Conservation (phyloP, 2,329 filamentous ascomycete species). For the Fusarium xylarioides region DNA sequence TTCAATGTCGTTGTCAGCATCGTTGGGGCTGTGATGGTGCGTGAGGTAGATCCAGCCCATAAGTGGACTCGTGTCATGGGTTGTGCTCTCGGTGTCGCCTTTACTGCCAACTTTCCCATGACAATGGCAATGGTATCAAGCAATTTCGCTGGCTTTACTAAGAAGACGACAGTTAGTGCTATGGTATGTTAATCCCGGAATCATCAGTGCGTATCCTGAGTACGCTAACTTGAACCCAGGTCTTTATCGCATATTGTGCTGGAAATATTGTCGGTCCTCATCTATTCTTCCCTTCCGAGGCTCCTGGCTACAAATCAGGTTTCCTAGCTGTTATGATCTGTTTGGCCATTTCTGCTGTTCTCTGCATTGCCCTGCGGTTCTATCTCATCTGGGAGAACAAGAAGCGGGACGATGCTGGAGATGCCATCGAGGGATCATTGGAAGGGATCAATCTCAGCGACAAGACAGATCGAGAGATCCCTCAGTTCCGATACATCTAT, state of each 20-base stretch:
- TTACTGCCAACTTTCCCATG: not conserved
- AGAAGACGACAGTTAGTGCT: not conserved
- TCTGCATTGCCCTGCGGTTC: not conserved
- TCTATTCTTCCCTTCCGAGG: not conserved
- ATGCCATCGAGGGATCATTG: not conserved
- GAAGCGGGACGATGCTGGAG: not conserved
- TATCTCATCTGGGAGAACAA: not conserved
- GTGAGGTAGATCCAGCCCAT: not conserved
- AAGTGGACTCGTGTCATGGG: not conserved
- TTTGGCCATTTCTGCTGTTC: not conserved
- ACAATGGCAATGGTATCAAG: not conserved
- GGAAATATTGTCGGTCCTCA: not conserved
- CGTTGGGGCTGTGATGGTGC: not conserved
- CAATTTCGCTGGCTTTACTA: not conserved
- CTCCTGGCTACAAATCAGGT: not conserved
- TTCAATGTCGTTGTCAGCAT: not conserved
- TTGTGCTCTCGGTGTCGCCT: not conserved
- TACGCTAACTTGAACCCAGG: not conserved
- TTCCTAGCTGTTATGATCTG: not conserved
- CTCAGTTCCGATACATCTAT: not conserved
- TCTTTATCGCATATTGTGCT: not conserved
- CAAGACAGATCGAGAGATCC: not conserved
- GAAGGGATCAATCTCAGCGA: not conserved
- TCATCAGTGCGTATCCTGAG: no score
- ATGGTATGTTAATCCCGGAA: not conserved